Percentiles rank a stretch among this genome's conserved stretches.
Evolutionary conservation across 768 basidiomycete genomes (phyloP).

Genomic region (Gymnopilus junonius): DNA sequence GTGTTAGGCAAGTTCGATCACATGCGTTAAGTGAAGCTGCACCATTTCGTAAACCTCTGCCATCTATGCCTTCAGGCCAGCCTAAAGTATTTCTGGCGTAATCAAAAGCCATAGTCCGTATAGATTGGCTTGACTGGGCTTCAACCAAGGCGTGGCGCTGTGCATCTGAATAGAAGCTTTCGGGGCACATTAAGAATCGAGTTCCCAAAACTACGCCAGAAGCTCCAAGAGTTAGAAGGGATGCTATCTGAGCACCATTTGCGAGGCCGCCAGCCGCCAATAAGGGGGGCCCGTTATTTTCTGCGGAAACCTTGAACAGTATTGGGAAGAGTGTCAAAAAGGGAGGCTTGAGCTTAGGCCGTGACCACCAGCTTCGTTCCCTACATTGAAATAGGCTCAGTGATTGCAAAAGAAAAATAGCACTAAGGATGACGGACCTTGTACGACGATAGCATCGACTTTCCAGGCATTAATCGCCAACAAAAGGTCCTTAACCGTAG

Average conservation of each 20-base stretch:
- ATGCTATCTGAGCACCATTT: conserved; percentile 66
- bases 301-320: conserved; percentile 48
- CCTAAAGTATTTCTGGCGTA: conserved; percentile 54
- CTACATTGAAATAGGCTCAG: conserved; percentile 37
- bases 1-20: conserved; percentile 1
- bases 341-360: conserved; percentile 61
- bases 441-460: conserved; percentile 75
- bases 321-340: conserved; percentile 61
- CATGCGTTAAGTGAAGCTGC: conserved; percentile 17
- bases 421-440: conserved; percentile 53
- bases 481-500: conserved; percentile 60
- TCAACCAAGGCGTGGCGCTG: conserved; percentile 58
- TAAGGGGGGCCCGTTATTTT: conserved; percentile 40
- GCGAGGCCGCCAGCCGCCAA: conserved; percentile 79
- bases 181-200: conserved; percentile 70
- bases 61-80: conserved; percentile 68
- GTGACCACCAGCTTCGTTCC: conserved; percentile 83
- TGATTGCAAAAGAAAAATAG: background rate
- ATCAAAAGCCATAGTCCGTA: conserved; percentile 70
- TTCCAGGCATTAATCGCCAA: conserved; percentile 69
- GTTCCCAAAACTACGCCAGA: conserved; percentile 76
- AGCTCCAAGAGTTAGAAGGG: conserved; percentile 68
- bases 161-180: conserved; percentile 58
- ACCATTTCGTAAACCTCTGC: conserved; percentile 61
- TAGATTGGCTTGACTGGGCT: conserved; percentile 49